A percentile compares a stretch with the other conserved stretches of the same genome.
Evolutionary conservation across 1,139 yeast genomes (phyloP).

Genomic region (Nakaseomyces uthaithaninus): DNA sequence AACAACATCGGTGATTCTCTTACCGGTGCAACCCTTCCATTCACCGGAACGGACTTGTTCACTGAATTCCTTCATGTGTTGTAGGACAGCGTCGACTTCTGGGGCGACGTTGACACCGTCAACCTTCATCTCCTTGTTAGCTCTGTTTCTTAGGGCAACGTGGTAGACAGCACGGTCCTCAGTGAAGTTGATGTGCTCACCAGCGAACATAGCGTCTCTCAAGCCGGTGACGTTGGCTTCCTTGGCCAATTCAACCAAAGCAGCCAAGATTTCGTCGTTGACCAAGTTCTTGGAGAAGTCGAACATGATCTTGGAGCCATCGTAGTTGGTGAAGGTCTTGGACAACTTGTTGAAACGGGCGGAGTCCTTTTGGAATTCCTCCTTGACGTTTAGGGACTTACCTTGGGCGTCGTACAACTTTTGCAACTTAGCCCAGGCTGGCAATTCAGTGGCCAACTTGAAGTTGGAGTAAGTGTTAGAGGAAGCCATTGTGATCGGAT

Average conservation of each 20-base stretch:
- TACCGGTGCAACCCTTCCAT: conserved; percentile 97
- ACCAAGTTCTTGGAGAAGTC: conserved; percentile 92
- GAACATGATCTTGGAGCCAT: conserved; percentile 79
- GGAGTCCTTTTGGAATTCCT: conserved; percentile 68
- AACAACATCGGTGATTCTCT: conserved; percentile 84
- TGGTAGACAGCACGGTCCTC: conserved; percentile 97
- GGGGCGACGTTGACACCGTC: conserved; percentile 85
- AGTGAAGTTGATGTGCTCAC: conserved; percentile 89
- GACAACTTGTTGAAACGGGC: conserved; percentile 68
- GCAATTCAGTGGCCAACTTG: conserved; percentile 63
- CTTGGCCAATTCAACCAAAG: conserved; percentile 71
- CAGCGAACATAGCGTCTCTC: conserved; percentile 85
- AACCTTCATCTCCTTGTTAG: conserved; percentile 72
- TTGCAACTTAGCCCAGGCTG: conserved; percentile 80
- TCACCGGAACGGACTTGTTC: conserved; percentile 81
- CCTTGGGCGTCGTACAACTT: conserved; percentile 58
- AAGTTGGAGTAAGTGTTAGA: conserved; percentile 40
- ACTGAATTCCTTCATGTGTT: conserved; percentile 94
- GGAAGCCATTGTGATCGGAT: neutral
- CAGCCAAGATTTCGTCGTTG: conserved; percentile 66
- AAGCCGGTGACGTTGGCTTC: conserved; percentile 82
- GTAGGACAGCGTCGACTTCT: conserved; percentile 82
- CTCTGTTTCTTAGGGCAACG: conserved; percentile 89
- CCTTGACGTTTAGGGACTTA: conserved; percentile 61
- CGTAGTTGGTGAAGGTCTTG: conserved; percentile 70